phyloP scores from a whole-genome alignment of 2,329 filamentous ascomycete species.

The Fusarium sp. region DNA sequence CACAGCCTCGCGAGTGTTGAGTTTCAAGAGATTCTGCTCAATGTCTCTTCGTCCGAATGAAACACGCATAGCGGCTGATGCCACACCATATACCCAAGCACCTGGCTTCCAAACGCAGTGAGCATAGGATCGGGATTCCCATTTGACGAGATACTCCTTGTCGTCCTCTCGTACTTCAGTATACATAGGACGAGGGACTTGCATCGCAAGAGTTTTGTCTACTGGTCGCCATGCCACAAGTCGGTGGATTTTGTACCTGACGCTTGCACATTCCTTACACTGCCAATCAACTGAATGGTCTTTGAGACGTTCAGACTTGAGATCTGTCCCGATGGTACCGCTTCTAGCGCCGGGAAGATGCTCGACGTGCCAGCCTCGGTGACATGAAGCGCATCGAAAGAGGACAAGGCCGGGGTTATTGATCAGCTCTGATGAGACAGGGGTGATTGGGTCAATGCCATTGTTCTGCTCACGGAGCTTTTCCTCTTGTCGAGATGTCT shows the following conservation, averaged over 20 bases:
- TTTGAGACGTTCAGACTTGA: constrained; percentile 67
- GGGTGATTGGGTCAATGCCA: constrained; percentile 80
- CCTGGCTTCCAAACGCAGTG: constrained; percentile 90
- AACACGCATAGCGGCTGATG: constrained; percentile 72
- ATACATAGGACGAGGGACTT: constrained; percentile 30
- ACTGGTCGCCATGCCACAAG: constrained; percentile 89
- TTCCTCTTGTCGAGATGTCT: constrained; percentile 85
- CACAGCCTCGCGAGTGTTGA: constrained; percentile 81
- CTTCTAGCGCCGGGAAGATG: constrained; percentile 74
- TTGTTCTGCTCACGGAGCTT: constrained; percentile 82
- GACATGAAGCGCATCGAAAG: constrained; percentile 85
- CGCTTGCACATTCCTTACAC: constrained; percentile 81
- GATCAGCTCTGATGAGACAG: constrained; percentile 72
- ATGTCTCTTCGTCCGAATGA: constrained; percentile 81
- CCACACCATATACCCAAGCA: constrained; percentile 85
- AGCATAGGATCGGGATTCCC: constrained; percentile 83
- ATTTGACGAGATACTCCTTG: constrained; percentile 95
- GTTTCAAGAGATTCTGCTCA: constrained; percentile 70
- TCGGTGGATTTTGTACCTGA: constrained; percentile 76
- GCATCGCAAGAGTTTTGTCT: constrained; percentile 39
- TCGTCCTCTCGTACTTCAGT: constrained; percentile 71
- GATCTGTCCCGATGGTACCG: constrained; percentile 52
- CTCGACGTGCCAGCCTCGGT: constrained; percentile 83
- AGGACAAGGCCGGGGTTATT: constrained; percentile 83
- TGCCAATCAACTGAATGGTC: constrained; percentile 83